Conservation (phyloP, 192 early-diverging fungal species). For the Linnemannia zychae region DNA sequence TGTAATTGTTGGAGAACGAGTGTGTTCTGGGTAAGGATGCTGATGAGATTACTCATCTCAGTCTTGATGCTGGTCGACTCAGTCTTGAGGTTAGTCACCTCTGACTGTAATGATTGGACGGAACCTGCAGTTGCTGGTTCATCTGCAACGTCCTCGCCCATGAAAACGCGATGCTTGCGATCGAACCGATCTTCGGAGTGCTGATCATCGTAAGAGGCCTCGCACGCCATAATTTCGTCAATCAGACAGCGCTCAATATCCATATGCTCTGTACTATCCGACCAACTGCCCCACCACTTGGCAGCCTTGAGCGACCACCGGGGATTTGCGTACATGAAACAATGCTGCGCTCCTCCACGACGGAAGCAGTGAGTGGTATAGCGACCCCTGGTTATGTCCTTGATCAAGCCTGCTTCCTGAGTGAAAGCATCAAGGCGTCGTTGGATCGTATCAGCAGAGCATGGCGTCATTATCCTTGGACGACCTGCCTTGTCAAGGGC, state of each 20-base stretch:
- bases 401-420: not conserved
- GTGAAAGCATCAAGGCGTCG: not conserved
- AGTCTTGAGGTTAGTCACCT: not conserved
- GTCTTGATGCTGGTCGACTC: not conserved
- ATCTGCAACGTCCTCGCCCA: not conserved
- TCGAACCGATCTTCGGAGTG: not conserved
- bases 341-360: constrained; percentile 13
- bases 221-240: not conserved
- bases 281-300: constrained; percentile 26
- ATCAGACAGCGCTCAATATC: not conserved
- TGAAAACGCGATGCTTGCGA: constrained; percentile 4
- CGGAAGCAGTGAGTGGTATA: constrained; percentile 16
- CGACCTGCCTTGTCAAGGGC: not conserved
- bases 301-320: not conserved
- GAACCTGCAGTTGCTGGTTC: not conserved
- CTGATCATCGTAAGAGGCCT: not conserved
- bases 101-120: too few species aligned
- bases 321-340: not conserved
- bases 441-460: not conserved
- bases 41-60: not conserved
- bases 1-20: too few species aligned
- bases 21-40: too few species aligned
- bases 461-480: not conserved
- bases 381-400: not conserved
- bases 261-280: not conserved